Evolutionary conservation across 2,329 filamentous ascomycete species (phyloP).

Genomic region (Cadophora malorum): DNA sequence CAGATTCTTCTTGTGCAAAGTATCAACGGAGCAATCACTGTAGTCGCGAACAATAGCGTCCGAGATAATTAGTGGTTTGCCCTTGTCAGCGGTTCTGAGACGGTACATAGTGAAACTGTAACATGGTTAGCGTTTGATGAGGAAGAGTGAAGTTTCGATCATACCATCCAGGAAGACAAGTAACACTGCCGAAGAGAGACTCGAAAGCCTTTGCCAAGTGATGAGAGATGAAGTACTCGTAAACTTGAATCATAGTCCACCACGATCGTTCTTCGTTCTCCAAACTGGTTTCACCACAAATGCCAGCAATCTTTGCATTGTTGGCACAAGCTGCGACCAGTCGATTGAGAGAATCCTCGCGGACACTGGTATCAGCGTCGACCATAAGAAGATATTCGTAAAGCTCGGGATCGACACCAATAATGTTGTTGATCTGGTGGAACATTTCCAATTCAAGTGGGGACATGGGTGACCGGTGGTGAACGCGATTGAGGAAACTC

Average conservation of each 20-base stretch:
- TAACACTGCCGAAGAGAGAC: slow-evolving; percentile 96
- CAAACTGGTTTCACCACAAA: slow-evolving; percentile 94
- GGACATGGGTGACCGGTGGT: slow-evolving; percentile 92
- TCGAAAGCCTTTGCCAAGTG: slow-evolving; percentile 97
- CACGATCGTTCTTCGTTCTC: slow-evolving; percentile 94
- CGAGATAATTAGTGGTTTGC: slow-evolving; percentile 91
- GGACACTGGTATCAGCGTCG: slow-evolving; percentile 94
- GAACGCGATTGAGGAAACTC: slow-evolving; percentile 97
- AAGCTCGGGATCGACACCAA: slow-evolving; percentile 94
- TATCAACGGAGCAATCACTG: slow-evolving; percentile 87
- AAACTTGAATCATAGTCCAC: slow-evolving; percentile 99
- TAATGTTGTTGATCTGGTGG: slow-evolving; percentile 99
- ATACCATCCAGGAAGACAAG: slow-evolving; percentile 98
- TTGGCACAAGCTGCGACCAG: slow-evolving; percentile 92
- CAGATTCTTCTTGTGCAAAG: slow-evolving; percentile 92
- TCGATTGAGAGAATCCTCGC: slow-evolving; percentile 89
- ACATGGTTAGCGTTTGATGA: slow-evolving; percentile 47
- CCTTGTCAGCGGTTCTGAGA: slow-evolving; percentile 89
- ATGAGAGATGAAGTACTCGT: slow-evolving; percentile 99
- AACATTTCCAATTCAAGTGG: slow-evolving; percentile 98
- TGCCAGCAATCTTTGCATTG: slow-evolving; percentile 94
- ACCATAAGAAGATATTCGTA: slow-evolving; percentile 99
- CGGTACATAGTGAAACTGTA: slow-evolving; percentile 98
- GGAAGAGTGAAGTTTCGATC: slow-evolving; percentile 47
- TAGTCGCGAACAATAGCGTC: slow-evolving; percentile 90